phyloP scores from a whole-genome alignment of 2,329 filamentous ascomycete genomes.

The Aspergillus sergii region DNA sequence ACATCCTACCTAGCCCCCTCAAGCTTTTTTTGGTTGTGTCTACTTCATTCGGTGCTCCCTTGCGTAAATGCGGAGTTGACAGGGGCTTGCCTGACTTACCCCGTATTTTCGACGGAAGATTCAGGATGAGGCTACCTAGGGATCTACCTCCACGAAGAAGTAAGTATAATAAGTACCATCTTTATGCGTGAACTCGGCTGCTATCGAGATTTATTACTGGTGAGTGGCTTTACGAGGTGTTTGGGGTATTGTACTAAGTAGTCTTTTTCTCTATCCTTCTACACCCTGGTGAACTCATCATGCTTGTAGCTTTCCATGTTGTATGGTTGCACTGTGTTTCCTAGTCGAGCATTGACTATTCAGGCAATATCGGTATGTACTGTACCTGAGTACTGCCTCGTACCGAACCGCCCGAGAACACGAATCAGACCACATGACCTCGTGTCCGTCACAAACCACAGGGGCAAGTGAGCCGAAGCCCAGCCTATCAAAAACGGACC shows the following conservation, averaged over 20 bases:
- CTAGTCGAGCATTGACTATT: too few species aligned
- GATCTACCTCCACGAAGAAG: neutral
- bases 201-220: neutral
- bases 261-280: neutral
- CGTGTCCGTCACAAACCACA: constrained; percentile 6
- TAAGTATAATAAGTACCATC: neutral
- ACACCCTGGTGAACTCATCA: too few species aligned
- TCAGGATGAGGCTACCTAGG: constrained; percentile 2
- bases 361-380: too few species aligned
- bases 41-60: neutral
- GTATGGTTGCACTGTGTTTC: too few species aligned
- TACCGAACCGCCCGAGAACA: neutral
- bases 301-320: neutral
- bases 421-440: constrained; percentile 10
- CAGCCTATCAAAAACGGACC: constrained; percentile 4
- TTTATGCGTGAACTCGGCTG: neutral
- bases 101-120: neutral
- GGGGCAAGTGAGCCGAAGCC: constrained; percentile 15
- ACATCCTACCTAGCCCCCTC: neutral
- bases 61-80: too few species aligned
- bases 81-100: neutral
- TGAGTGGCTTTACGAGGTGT: too few species aligned
- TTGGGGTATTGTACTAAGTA: neutral
- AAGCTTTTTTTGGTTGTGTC: neutral
- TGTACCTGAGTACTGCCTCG: neutral